Evolutionary conservation across 176 grass and related monocot species (phyloP), one percentile per base, ranked within the genome.

Genomic region (Alloteropsis semialata): DNA sequence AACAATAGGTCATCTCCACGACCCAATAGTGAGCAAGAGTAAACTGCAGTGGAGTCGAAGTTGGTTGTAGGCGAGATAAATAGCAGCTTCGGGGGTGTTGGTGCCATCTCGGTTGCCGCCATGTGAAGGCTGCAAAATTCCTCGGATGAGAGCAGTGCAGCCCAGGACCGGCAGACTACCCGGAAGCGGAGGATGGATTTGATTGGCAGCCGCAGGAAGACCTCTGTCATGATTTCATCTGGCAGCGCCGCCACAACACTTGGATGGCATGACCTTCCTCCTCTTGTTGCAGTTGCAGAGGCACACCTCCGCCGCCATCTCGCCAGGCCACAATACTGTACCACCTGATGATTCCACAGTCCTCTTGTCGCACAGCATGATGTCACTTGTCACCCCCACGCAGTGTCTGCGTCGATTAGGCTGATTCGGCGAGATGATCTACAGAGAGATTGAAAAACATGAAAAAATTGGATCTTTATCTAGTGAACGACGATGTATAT

Each of bases 161-260:
- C 68, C 68, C 84, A 86, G 76, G 67, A 38, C 7, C 56, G 24
- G 54, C 67, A 73, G 34, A 65, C 49, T 6, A 50, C 78, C 6
- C 49, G 22, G 29, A 76, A 87, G 6, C 39, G 39, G 60, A 68
- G 28, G 10, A 87, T 67, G 71, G 85, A 82, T 59, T 69, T 76
- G 71, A 76, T 0, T 0, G 85, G 51, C 29, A 81, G 78, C 21
- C 37, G 22, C 30, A 76, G 50, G 27, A 87, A 43, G 6, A 87
- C 61, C 37, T 82, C 85, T 43, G 11, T 69, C 60, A 82, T 67
- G 1, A 80, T 24, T 22, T 80, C 77, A 1, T 80, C 45, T 3
- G 30, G 61, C 6, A 80, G 42, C 21, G 12, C 19, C 3, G 1
- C 2, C 22, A 16, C 44, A 9, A 0, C 5, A 64, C 21, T n/a